Percentiles rank a stretch among this genome's conserved stretches.
phyloP scores from a whole-genome alignment of 345 rosid species.

The Salix purpurea region DNA sequence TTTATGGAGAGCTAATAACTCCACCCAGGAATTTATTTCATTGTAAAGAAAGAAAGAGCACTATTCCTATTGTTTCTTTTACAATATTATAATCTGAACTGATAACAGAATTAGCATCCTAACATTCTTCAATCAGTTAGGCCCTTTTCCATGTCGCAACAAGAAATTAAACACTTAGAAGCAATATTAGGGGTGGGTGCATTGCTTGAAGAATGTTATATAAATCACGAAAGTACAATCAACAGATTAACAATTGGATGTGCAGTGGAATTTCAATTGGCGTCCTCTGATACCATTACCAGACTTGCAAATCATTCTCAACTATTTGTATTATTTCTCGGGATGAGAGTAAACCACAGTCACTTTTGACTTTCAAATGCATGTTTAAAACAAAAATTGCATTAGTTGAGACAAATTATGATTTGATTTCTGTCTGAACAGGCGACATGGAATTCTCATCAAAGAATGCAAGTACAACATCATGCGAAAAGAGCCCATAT shows the following conservation, averaged over 20 bases:
- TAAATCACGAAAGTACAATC: not conserved
- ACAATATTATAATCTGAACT: not conserved
- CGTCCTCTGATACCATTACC: not conserved
- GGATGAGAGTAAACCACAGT: not conserved
- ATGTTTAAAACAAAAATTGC: not conserved
- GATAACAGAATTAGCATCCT: not conserved
- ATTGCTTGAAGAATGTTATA: not conserved
- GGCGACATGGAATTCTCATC: not conserved
- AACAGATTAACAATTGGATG: not conserved
- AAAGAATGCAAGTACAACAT: not conserved
- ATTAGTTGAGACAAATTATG: not conserved
- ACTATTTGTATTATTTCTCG: not conserved
- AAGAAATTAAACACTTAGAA: not conserved
- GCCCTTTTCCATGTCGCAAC: not conserved
- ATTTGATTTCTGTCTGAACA: not conserved
- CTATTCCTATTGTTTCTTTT: not conserved
- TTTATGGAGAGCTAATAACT: not conserved
- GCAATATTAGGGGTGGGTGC: not conserved
- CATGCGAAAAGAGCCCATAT: no score
- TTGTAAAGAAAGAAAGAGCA: not conserved
- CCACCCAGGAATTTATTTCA: not conserved
- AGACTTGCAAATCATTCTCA: not conserved
- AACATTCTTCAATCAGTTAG: not conserved
- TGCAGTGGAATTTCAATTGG: not conserved
- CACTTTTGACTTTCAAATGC: not conserved